Conservation (phyloP, 2,329 filamentous ascomycete species). For the Paracorniculantispora psalliotae region DNA sequence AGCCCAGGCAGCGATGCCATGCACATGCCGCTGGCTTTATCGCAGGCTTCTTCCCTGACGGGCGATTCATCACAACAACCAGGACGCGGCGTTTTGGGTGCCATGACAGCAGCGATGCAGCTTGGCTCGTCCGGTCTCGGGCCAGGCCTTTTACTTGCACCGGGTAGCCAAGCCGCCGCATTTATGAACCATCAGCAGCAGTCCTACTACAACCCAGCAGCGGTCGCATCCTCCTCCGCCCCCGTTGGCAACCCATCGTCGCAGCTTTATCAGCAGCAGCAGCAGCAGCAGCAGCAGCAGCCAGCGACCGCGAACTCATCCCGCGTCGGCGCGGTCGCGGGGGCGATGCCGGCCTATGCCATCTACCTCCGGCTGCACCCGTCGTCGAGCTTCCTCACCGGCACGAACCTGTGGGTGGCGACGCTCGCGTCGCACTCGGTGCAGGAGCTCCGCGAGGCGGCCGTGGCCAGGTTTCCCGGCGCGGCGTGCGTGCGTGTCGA, state of each 20-base stretch:
- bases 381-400: slow-evolving; percentile 51
- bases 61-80: slow-evolving; percentile 20
- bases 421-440: slow-evolving; percentile 56
- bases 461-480: slow-evolving; percentile 56
- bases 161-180: slow-evolving; percentile 30
- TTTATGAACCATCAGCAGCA: slow-evolving; percentile 31
- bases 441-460: slow-evolving; percentile 57
- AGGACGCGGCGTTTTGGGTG: slow-evolving; percentile 19
- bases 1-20: slow-evolving; percentile 18
- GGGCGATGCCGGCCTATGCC: slow-evolving; percentile 34
- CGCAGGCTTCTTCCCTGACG: slow-evolving; percentile 18
- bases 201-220: slow-evolving; percentile 21
- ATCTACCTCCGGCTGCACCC: slow-evolving; percentile 67
- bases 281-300: slow-evolving; percentile 20
- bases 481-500: slow-evolving; percentile 57
- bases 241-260: background rate
- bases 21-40: slow-evolving; percentile 21
- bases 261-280: slow-evolving; percentile 15
- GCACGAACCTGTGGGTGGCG: slow-evolving; percentile 58
- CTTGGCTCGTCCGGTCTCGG: slow-evolving; percentile 32
- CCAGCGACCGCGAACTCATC: slow-evolving; percentile 19
- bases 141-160: slow-evolving; percentile 34
- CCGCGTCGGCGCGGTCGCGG: too few species aligned
- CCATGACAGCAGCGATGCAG: slow-evolving; percentile 21
- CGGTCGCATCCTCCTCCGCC: background rate